Percentiles rank a stretch among this genome's conserved stretches.
phyloP scores from a whole-genome alignment of 2,329 filamentous ascomycete genomes.

The Calonectria henricotiae region DNA sequence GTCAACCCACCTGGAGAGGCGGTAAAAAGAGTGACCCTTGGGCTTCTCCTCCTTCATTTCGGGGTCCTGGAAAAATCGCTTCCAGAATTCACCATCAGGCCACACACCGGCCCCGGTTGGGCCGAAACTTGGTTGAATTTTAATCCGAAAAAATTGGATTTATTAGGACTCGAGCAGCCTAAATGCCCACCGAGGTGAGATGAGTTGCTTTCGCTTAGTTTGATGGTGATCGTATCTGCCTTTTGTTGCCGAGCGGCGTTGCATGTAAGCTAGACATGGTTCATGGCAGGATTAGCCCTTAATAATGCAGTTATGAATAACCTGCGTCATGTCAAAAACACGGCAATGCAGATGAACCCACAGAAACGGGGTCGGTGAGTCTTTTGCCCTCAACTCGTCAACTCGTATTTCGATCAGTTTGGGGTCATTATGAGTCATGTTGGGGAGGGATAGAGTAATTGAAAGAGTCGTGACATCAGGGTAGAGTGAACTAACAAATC shows the following conservation, averaged over 20 bases:
- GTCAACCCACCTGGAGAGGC: slow-evolving; percentile 1
- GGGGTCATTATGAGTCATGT: background rate
- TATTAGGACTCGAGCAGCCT: background rate
- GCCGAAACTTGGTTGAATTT: slow-evolving; percentile 16
- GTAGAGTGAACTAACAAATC: background rate
- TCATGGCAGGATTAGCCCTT: slow-evolving; percentile 1
- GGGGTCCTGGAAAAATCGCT: slow-evolving; percentile 7
- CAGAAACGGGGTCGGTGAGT: background rate
- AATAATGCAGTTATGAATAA: slow-evolving; percentile 15
- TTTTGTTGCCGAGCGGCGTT: slow-evolving; percentile 22
- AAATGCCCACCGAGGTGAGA: slow-evolving; percentile 22
- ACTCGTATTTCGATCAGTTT: background rate
- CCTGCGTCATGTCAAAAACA: slow-evolving; percentile 19
- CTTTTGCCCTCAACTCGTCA: background rate
- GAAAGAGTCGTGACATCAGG: background rate
- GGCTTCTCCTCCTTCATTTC: background rate
- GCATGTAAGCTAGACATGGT: slow-evolving; percentile 18
- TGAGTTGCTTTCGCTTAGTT: slow-evolving; percentile 24
- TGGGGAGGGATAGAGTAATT: background rate
- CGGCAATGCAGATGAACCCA: slow-evolving; percentile 13
- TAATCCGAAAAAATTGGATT: background rate
- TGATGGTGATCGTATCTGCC: slow-evolving; percentile 9
- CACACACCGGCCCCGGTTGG: slow-evolving; percentile 6
- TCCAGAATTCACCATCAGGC: slow-evolving; percentile 1
- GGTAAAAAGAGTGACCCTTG: background rate